Base-by-base conservation (phyloP, 257 asterid species). In the Solanum tarijense region DNA sequence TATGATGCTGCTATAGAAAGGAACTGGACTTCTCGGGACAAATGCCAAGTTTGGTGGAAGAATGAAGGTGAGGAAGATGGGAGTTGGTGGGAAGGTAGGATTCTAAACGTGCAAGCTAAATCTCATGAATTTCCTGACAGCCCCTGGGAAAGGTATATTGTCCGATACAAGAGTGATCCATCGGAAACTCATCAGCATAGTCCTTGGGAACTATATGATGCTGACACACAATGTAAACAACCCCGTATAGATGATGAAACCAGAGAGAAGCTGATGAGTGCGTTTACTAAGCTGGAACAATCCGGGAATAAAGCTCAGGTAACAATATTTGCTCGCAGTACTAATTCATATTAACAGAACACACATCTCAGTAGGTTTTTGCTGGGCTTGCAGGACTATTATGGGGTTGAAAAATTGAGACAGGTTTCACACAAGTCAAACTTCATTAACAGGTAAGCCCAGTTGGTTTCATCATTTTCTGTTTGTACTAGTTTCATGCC, bases 11-110 rank as follows among this genome's bases (percentile, higher is more conserved):
- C 98, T 46, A 35, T 95, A 69, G 91, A 89, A 12, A 93, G 98
- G 91, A 97, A 96, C 79, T 97, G 99, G 99, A 91, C 97, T 41
- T 83, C 88, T 11, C 88, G 99, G 87, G 98, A 94, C 88, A 97
- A 95, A 88, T 96, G 98, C 83, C 94, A 91, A 87, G 99, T 96
- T 29, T 97, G 99, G 99, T 97, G 99, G 99, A 94, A 93, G 92
- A 93, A 94, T 66, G 98, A 94, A 87, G 96, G 95, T 1, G 97
- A 91, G 65, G 98, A 95, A 90, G 94, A 91, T 71, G 99, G 99
- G 32, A 90, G 92, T 69, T 97, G 99, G 98, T 97, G 98, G 98
- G 98, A 91, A 32, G 99, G 99, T 85, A 94, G 99, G 75, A 93
- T 97, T 68, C 72, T 93, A n/a, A 87, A 87, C 16, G 94, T 94